phyloP scores from a whole-genome alignment of 164 flowering plant species.

The Aristolochia contorta region DNA sequence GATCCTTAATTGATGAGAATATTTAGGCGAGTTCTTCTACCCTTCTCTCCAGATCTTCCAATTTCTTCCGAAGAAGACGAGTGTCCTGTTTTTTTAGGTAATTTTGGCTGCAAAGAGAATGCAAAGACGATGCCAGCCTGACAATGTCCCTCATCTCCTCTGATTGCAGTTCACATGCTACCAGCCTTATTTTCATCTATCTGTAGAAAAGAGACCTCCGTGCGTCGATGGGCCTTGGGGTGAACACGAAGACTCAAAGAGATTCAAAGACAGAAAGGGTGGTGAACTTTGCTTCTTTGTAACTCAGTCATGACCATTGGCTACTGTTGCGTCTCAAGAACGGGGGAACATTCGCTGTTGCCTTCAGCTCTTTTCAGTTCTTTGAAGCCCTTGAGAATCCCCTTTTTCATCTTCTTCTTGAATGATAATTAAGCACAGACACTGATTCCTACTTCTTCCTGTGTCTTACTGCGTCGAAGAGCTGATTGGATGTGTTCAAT shows the following conservation, averaged over 20 bases:
- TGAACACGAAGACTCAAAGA: slow-evolving; percentile 21
- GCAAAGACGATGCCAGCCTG: slow-evolving; percentile 18
- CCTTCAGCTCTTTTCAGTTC: slow-evolving; percentile 17
- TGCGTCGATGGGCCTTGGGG: slow-evolving; percentile 8
- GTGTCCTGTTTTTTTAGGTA: slow-evolving; percentile 13
- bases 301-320: slow-evolving; percentile 15
- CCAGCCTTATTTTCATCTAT: slow-evolving; percentile 5
- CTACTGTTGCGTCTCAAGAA: background rate
- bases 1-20: slow-evolving; percentile 1
- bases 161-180: slow-evolving; percentile 8
- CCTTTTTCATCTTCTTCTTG: slow-evolving; percentile 27
- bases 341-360: background rate
- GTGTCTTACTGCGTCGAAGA: slow-evolving; percentile 20
- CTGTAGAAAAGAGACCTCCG: slow-evolving; percentile 21
- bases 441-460: slow-evolving; percentile 7
- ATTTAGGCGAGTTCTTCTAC: slow-evolving; percentile 32
- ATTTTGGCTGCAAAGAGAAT: slow-evolving; percentile 5
- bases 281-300: slow-evolving; percentile 21
- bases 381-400: slow-evolving; percentile 18
- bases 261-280: slow-evolving; percentile 25
- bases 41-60: slow-evolving; percentile 40
- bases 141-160: slow-evolving; percentile 22
- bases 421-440: slow-evolving; percentile 16
- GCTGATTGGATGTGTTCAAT: slow-evolving; percentile 13
- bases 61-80: slow-evolving; percentile 23